Conservation (phyloP, 2,329 filamentous ascomycete genomes). For the Thielaviopsis punctulata region DNA sequence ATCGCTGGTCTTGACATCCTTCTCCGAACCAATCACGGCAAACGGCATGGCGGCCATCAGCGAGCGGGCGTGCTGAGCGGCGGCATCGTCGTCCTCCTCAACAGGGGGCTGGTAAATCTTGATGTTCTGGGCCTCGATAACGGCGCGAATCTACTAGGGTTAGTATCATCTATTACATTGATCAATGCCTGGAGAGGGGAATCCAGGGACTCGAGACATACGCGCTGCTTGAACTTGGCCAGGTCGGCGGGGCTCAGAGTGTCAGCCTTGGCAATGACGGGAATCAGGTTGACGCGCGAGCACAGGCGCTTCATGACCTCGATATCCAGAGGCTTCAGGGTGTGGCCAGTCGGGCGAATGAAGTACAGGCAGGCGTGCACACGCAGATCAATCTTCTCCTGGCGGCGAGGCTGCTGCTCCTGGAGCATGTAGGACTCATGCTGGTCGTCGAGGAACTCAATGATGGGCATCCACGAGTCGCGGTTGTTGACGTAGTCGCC, state of each 20-base stretch:
- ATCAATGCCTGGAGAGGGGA: background rate
- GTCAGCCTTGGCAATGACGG: constrained; percentile 96
- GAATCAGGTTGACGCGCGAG: constrained; percentile 95
- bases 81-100: constrained; percentile 95
- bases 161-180: background rate
- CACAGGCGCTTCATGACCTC: constrained; percentile 99
- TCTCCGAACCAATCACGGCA: constrained; percentile 96
- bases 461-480: constrained; percentile 99
- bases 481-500: constrained; percentile 99
- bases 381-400: constrained; percentile 98
- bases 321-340: constrained; percentile 94
- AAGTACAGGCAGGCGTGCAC: constrained; percentile 98
- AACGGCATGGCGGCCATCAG: constrained; percentile 97
- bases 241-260: constrained; percentile 87
- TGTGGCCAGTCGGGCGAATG: constrained; percentile 95
- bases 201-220: constrained; percentile 28
- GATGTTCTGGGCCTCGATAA: constrained; percentile 96
- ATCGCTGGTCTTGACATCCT: constrained; percentile 93
- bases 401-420: constrained; percentile 95
- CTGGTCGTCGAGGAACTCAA: constrained; percentile 99
- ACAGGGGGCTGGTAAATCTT: constrained; percentile 98
- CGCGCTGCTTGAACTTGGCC: constrained; percentile 85
- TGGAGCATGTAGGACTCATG: constrained; percentile 99
- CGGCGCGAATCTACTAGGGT: constrained; percentile 58
- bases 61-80: constrained; percentile 83